These are phyloP conservation scores for Trifolium pratense DNA, from an alignment of 306 rosid species.

Conservation along the genomic window DNA sequence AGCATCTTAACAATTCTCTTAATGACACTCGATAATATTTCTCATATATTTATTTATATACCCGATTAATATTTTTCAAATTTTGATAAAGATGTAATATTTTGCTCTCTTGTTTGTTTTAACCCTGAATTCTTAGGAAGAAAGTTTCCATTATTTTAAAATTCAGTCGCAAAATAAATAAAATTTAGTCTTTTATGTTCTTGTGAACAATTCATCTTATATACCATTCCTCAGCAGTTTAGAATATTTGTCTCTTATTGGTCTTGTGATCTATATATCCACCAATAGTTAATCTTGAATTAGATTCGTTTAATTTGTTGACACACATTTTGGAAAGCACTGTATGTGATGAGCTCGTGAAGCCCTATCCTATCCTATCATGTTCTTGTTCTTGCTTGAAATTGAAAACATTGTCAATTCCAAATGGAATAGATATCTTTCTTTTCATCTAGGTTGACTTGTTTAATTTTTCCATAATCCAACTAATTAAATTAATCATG, in stretches of 20 bases:
- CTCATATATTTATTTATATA: too few relatives aligned
- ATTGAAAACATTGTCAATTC: neutral
- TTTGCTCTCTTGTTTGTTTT: too few relatives aligned
- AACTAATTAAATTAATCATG: slow-evolving; percentile 21
- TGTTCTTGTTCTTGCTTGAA: too few relatives aligned
- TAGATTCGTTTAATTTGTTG: slow-evolving; percentile 33
- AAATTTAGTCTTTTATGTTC: neutral
- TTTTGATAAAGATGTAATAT: neutral
- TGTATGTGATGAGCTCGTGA: slow-evolving; percentile 46
- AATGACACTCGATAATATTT: too few relatives aligned
- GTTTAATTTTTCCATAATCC: slow-evolving; percentile 34
- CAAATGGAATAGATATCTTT: slow-evolving; percentile 32
- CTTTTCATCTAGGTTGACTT: slow-evolving; percentile 44
- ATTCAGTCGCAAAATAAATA: too few relatives aligned
- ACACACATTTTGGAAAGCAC: slow-evolving; percentile 42
- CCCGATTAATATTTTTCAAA: neutral
- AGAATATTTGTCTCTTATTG: neutral
- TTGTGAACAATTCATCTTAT: too few relatives aligned
- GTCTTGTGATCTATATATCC: neutral
- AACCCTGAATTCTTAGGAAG: too few relatives aligned
- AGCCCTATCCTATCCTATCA: neutral
- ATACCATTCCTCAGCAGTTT: too few relatives aligned
- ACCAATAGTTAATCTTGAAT: neutral
- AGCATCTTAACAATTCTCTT: too few relatives aligned
- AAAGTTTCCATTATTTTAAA: too few relatives aligned